A percentile compares a stretch with the other conserved stretches of the same genome.
Evolutionary conservation across 169 alveolate species (phyloP).

Genomic region (Plasmodium chabaudi): DNA sequence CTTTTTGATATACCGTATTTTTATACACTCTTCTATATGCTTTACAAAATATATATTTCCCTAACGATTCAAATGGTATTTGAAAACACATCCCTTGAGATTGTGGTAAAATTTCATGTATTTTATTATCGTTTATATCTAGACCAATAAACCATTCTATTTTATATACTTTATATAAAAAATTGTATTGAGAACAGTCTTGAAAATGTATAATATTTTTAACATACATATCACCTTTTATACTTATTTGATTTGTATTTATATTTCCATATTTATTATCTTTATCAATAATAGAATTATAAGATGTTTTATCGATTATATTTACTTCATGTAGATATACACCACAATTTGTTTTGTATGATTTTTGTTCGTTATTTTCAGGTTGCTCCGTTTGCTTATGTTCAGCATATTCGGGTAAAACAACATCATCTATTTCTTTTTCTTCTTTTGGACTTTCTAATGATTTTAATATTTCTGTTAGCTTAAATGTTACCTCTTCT

Average conservation of each 20-base stretch:
- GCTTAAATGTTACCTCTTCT: constrained; percentile 42
- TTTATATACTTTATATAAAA: constrained; percentile 26
- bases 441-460: constrained; percentile 41
- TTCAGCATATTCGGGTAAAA: constrained; percentile 45
- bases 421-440: constrained; percentile 24
- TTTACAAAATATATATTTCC: constrained; percentile 75
- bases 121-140: constrained; percentile 47
- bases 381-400: constrained; percentile 1
- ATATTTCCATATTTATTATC: background rate
- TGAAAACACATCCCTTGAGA: constrained; percentile 29
- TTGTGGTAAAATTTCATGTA: constrained; percentile 50
- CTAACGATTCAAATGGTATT: constrained; percentile 70
- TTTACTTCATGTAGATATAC: constrained; percentile 63
- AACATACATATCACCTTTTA: constrained; percentile 55
- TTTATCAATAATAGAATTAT: constrained; percentile 12
- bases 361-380: constrained; percentile 16
- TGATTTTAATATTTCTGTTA: constrained; percentile 58
- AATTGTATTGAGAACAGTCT: constrained; percentile 43
- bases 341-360: constrained; percentile 36
- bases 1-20: constrained; percentile 17
- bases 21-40: constrained; percentile 62
- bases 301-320: constrained; percentile 44
- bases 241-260: constrained; percentile 25
- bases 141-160: constrained; percentile 74
- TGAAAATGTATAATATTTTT: constrained; percentile 34